Base-by-base conservation (phyloP, 2,329 filamentous ascomycete genomes). In the Botrytis fragariae region DNA sequence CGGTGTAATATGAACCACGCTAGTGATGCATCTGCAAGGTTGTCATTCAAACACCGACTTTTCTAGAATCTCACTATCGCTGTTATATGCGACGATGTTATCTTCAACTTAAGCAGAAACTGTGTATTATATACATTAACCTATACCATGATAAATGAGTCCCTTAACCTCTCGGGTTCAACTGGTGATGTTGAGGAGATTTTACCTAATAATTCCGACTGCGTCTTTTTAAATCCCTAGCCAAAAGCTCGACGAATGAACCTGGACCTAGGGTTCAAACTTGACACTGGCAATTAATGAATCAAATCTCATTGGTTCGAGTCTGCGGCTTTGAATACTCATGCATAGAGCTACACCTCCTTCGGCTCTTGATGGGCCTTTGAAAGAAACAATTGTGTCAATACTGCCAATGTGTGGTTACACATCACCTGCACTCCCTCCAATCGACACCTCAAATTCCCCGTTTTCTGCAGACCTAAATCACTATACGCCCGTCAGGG, bases 11-110 rank as follows among this genome's bases (percentile, higher is more conserved):
- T 22, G n/a, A 14, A 5, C 20, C n/a, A 42, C 48, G 48, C 60
- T 65, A 65, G 61, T 57, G 25, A 65, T 64, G 51, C 65, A 42
- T 42, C 22, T 69, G 44, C 69, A 71, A 65, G 42, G 59, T n/a
- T 39, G n/a, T 37, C 45, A 39, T 32, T 37, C 22, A 51, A 51
- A 71, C 32, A 64, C 35, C 29, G 25, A 51, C 39, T 64, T 63
- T 71, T 64, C 45, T 39, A 63, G 42, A 32, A 69, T 42, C 67
- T 35, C 20, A 59, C 6, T n/a, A 67, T 37, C 32, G 20, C 32
- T n/a, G 8, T 7, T 69, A 6, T 44, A 44, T 44, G 51, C 51
- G 29, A 59, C 35, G 6, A 59, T 37, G 20, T 60, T 22, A 42
- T 57, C 51, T 54, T 32, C 42, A 44, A 44, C 18, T 32, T 42